Evolutionary conservation across 345 rosid species (phyloP).

Genomic region (Rhodamnia rubescens): DNA sequence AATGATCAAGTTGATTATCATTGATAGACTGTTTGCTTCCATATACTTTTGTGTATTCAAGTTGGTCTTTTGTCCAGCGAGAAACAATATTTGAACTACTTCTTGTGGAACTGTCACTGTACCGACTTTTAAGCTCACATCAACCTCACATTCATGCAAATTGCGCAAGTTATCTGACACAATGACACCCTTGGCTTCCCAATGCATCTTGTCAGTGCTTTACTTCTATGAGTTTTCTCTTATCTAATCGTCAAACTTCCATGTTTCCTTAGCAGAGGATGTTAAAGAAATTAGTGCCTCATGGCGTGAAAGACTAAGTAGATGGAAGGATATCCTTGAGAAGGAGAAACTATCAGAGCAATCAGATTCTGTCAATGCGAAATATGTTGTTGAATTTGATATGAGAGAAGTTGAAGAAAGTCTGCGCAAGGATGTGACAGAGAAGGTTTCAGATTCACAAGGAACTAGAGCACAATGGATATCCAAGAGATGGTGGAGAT

Average conservation of each 20-base stretch:
- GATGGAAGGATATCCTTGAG: slow-evolving; percentile 61
- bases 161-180: neutral
- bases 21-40: neutral
- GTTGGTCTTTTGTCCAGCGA: neutral
- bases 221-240: neutral
- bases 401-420: slow-evolving; percentile 95
- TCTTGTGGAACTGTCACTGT: neutral
- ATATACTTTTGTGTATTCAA: neutral
- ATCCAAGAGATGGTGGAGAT: slow-evolving; percentile 97
- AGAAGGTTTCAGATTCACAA: slow-evolving; percentile 41
- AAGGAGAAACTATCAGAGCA: slow-evolving; percentile 62
- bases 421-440: slow-evolving; percentile 70
- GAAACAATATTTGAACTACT: neutral
- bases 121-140: neutral
- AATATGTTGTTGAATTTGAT: slow-evolving; percentile 90
- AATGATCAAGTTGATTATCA: neutral
- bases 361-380: slow-evolving; percentile 47
- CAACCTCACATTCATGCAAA: neutral
- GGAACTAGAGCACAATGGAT: slow-evolving; percentile 89
- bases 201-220: neutral
- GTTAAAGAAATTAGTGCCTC: slow-evolving; percentile 27
- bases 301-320: slow-evolving; percentile 71
- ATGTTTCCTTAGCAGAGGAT: slow-evolving; percentile 29
- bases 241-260: neutral
- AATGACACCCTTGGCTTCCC: neutral